Evolutionary conservation across 345 rosid genomes (phyloP), one percentile per base, ranked within the genome.

Genomic region (Arabidopsis suecica): DNA sequence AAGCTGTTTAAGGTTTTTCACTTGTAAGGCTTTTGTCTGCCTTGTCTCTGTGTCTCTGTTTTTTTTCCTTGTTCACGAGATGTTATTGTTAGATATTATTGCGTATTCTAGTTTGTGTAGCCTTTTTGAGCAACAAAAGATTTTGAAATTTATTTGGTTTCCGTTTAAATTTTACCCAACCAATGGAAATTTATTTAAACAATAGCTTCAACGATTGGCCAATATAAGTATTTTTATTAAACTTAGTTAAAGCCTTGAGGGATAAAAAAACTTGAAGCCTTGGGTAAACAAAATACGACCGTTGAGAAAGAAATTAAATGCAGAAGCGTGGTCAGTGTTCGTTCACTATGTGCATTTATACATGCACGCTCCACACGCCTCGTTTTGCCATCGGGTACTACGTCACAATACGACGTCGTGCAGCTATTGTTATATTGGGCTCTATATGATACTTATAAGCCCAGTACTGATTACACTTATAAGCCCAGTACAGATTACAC

Each of bases 11-110:
- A 71, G 76, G 76, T 77, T 71, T 55, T 56, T 70, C 25, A 70
- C 66, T 56, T 55, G 69, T 23, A 62, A 70, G 75, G 80, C 63
- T 40, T 51, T 48, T 63, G 50, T 53, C 38, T 62, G 67, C 37
- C 16, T 60, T 41, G 51, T 56, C 71, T 65, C 42, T 58, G 42
- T 61, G 13, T 57, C 20, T 58, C 33, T 74, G 41, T 50, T 5
- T 78, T 61, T 20, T 78, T 57, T 33, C 6, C 18, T 54, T 28
- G 75, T 73, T 90, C 96, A 88, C 94, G 97, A 73, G 97, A 91
- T 79, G 59, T 82, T 59, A 61, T 72, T 82, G 81, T 53, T 61
- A 53, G 84, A 48, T 74, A 88, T 88, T 84, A 86, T 83, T 74
- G 66, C 73, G 55, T 57, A 13, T 65, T 8, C 25, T 76, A 61